Evolutionary conservation across 2,329 filamentous ascomycete genomes (phyloP).

Genomic region (Zalaria obscura): DNA sequence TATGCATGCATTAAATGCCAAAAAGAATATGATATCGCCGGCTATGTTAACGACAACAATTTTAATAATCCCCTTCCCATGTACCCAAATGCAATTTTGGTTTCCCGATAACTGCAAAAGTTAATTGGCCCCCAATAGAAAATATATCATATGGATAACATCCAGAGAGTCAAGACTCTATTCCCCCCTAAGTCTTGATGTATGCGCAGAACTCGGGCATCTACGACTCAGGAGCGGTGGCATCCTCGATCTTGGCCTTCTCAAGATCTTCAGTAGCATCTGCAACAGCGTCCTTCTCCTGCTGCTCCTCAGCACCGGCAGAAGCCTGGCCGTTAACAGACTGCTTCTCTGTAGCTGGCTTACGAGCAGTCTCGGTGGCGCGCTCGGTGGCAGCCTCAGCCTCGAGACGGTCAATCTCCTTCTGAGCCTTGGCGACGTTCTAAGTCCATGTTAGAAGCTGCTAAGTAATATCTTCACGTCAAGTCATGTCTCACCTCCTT

Average conservation of each 20-base stretch:
- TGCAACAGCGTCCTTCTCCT: slow-evolving; percentile 44
- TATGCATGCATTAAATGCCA: too few relatives aligned
- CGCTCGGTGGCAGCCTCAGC: slow-evolving; percentile 39
- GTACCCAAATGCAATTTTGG: too few relatives aligned
- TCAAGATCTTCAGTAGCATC: slow-evolving; percentile 47
- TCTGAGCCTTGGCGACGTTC: slow-evolving; percentile 96
- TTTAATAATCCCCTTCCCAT: too few relatives aligned
- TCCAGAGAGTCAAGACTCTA: too few relatives aligned
- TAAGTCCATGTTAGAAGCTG: slow-evolving; percentile 25
- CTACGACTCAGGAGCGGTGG: background rate
- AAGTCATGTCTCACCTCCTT: slow-evolving; percentile 53
- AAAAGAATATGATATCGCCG: too few relatives aligned
- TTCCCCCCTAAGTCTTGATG: too few relatives aligned
- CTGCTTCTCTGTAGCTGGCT: slow-evolving; percentile 37
- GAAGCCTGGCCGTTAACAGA: slow-evolving; percentile 37
- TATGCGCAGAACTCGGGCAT: too few relatives aligned
- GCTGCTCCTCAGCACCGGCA: slow-evolving; percentile 38
- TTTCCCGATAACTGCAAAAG: too few relatives aligned
- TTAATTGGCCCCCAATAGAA: too few relatives aligned
- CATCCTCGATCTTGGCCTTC: slow-evolving; percentile 45
- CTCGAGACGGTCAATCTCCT: slow-evolving; percentile 77
- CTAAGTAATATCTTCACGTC: background rate
- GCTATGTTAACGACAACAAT: too few relatives aligned
- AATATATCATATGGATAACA: too few relatives aligned
- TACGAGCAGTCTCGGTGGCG: slow-evolving; percentile 39